phyloP scores from a whole-genome alignment of 208 protist species.

The Jaenimonas drosophilae region DNA sequence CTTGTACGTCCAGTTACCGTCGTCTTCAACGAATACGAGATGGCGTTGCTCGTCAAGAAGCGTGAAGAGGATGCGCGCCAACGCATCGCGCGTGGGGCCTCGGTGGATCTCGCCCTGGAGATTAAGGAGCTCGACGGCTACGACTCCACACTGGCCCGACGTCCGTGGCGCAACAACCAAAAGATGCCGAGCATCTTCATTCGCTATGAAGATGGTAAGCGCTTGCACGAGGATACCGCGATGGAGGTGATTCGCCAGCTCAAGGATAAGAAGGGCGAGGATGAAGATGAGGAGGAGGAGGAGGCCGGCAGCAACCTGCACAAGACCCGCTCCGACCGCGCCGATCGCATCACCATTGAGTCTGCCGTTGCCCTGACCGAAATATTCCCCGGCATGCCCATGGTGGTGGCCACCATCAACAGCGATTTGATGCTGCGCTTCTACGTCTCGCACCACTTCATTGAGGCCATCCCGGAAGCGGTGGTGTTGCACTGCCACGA shows the following conservation, averaged over 20 bases:
- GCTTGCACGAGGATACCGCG: slow-evolving; percentile 18
- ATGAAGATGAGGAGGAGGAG: slow-evolving; percentile 5
- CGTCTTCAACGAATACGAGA: slow-evolving; percentile 12
- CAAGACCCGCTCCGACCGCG: slow-evolving; percentile 2
- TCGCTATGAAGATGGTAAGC: slow-evolving; percentile 50
- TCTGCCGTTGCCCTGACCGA: slow-evolving; percentile 22
- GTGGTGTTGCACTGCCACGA: slow-evolving; percentile 28
- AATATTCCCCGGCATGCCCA: slow-evolving; percentile 27
- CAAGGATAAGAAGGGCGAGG: slow-evolving; percentile 5
- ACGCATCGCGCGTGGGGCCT: slow-evolving; percentile 1
- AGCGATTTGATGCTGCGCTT: slow-evolving; percentile 61
- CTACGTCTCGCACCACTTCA: slow-evolving; percentile 35
- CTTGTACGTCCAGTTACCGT: slow-evolving; percentile 34
- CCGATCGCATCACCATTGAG: slow-evolving; percentile 13
- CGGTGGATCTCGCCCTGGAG: slow-evolving; percentile 2
- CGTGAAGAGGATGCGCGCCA: slow-evolving; percentile 10
- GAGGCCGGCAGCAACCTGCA: background rate
- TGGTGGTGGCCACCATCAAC: slow-evolving; percentile 30
- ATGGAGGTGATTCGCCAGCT: slow-evolving; percentile 6
- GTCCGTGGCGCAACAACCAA: slow-evolving; percentile 29
- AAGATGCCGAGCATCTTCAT: slow-evolving; percentile 18
- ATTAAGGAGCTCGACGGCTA: slow-evolving; percentile 6
- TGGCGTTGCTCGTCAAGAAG: slow-evolving; percentile 8
- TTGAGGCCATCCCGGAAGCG: slow-evolving; percentile 54
- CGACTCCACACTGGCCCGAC: slow-evolving; percentile 20